These are phyloP conservation scores for Parathielavia hyrcaniae DNA, from an alignment of 495 filamentous ascomycete genomes.

Conservation along the genomic window DNA sequence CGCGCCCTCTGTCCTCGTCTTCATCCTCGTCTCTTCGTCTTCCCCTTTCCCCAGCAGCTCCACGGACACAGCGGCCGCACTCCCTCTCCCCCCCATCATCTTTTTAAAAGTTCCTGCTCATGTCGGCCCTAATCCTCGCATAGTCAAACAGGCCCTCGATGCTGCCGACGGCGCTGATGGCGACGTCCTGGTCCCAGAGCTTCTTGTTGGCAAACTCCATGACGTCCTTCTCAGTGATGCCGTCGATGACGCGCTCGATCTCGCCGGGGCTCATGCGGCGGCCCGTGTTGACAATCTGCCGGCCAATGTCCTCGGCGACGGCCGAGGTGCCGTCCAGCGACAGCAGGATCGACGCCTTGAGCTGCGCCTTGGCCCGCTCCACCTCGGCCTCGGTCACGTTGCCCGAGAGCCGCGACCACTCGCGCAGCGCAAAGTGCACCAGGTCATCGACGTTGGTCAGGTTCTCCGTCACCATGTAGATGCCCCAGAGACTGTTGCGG, in stretches of 20 bases:
- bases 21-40: constrained; percentile 2
- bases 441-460: constrained; percentile 84
- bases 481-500: constrained; percentile 81
- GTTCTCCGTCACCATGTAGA: constrained; percentile 94
- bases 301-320: constrained; percentile 95
- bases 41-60: not conserved
- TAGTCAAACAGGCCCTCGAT: constrained; percentile 92
- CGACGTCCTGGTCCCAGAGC: constrained; percentile 95
- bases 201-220: constrained; percentile 87
- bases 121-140: constrained; percentile 78
- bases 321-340: constrained; percentile 96
- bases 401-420: constrained; percentile 89
- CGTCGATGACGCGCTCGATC: constrained; percentile 83
- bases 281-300: constrained; percentile 96
- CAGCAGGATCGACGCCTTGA: constrained; percentile 96
- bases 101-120: constrained; percentile 66
- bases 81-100: not conserved
- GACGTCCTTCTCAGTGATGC: constrained; percentile 92
- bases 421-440: constrained; percentile 94
- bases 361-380: constrained; percentile 97
- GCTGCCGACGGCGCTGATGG: constrained; percentile 82
- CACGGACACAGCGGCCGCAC: not conserved
- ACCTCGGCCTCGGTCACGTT: constrained; percentile 83
- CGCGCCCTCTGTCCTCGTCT: no score
- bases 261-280: constrained; percentile 84